Percentiles rank a stretch among this genome's conserved stretches.
These are phyloP conservation scores for Neurospora sp. DNA, from an alignment of 495 filamentous ascomycete genomes.

Conservation along the genomic window DNA sequence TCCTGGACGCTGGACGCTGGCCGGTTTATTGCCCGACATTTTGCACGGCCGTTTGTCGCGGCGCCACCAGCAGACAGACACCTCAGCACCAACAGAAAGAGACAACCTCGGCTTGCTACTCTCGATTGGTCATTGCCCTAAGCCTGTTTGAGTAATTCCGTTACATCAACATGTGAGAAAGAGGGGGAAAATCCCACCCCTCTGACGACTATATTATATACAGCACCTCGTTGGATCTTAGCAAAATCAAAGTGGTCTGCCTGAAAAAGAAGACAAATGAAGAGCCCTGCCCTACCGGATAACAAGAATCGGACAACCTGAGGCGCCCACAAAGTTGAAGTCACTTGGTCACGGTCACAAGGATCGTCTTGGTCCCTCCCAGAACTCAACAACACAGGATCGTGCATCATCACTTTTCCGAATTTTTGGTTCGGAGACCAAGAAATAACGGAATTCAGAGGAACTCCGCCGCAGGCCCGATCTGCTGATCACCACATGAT, in stretches of 20 bases:
- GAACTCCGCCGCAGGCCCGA: background rate
- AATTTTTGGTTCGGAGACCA: background rate
- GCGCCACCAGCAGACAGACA: background rate
- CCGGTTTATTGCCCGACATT: background rate
- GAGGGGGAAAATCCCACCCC: background rate
- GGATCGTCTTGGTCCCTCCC: too few species aligned
- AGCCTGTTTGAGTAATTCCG: background rate
- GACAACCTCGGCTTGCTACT: background rate
- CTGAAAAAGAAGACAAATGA: too few species aligned
- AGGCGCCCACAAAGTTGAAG: too few species aligned
- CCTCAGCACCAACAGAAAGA: background rate
- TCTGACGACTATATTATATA: background rate
- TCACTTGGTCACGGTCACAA: background rate
- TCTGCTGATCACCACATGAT: background rate
- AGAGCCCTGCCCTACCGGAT: too few species aligned
- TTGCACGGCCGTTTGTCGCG: background rate
- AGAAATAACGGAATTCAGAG: background rate
- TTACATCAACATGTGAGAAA: background rate
- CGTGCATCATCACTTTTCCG: background rate
- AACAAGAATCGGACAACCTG: too few species aligned
- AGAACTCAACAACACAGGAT: background rate
- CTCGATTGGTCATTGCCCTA: background rate
- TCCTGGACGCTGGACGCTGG: background rate
- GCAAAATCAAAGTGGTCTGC: too few species aligned
- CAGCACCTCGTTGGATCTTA: background rate